Evolutionary conservation across 768 basidiomycete genomes (phyloP).

Genomic region (Lactarius akahatsu): DNA sequence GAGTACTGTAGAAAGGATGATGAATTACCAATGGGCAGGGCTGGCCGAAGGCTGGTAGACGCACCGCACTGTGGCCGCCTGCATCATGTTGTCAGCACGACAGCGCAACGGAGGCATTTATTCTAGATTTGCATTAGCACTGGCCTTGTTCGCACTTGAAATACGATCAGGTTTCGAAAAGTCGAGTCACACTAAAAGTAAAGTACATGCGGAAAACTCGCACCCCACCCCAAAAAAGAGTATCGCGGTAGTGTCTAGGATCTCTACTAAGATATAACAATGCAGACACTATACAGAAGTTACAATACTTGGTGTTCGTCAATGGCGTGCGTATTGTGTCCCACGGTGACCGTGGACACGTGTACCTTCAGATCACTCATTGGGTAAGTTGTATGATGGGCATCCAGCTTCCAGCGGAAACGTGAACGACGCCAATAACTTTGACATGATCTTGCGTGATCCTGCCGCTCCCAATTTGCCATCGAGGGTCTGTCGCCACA

Average conservation of each 20-base stretch:
- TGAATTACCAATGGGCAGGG: background rate
- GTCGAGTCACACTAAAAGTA: background rate
- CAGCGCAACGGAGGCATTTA: background rate
- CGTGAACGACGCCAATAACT: conserved; percentile 20
- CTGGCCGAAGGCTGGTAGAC: background rate
- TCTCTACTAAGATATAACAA: background rate
- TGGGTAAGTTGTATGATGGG: conserved; percentile 19
- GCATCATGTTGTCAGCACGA: background rate
- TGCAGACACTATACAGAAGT: background rate
- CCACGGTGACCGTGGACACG: background rate
- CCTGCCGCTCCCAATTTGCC: conserved; percentile 16
- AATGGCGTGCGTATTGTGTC: background rate
- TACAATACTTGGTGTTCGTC: background rate
- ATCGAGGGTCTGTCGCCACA: background rate
- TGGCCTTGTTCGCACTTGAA: background rate
- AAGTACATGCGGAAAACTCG: background rate
- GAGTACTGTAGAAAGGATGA: background rate
- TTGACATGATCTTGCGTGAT: conserved; percentile 19
- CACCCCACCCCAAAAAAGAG: background rate
- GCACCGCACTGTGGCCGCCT: background rate
- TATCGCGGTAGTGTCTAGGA: background rate
- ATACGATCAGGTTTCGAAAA: background rate
- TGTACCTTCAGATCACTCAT: background rate
- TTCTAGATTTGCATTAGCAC: background rate
- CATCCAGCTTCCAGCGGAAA: conserved; percentile 26